phyloP scores from a whole-genome alignment of 352 stramenopile species.

The Stephanocyclus meneghinianus region DNA sequence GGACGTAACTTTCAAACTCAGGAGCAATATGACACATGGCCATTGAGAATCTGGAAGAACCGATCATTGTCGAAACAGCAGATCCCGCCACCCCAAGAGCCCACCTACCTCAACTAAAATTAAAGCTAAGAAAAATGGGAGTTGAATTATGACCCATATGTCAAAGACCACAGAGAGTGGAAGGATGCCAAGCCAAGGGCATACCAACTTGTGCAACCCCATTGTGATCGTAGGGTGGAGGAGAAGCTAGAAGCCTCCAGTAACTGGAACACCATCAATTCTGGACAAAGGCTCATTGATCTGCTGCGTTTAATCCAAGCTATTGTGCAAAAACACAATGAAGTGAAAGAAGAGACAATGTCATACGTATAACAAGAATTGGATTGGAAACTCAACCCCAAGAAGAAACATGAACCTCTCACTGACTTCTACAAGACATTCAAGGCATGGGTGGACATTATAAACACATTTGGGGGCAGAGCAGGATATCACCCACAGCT shows the following conservation, averaged over 20 bases:
- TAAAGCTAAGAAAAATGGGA: neutral
- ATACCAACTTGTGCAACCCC: neutral
- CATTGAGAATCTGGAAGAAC: neutral
- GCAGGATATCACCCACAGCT: neutral
- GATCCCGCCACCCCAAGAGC: neutral
- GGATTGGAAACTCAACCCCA: neutral
- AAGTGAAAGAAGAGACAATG: neutral
- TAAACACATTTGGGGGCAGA: neutral
- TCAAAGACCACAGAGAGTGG: neutral
- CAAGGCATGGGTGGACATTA: neutral
- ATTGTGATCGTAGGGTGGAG: neutral
- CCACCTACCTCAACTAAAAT: neutral
- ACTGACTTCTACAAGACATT: neutral
- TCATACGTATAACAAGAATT: neutral
- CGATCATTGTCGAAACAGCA: neutral
- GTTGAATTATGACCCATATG: neutral
- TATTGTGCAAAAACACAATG: neutral
- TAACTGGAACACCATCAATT: neutral
- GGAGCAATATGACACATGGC: neutral
- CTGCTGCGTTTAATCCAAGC: neutral
- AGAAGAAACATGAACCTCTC: neutral
- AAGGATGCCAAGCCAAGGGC: neutral
- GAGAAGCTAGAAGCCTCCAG: neutral
- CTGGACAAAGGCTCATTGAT: neutral
- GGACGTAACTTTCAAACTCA: neutral